Conservation (phyloP, 2,329 filamentous ascomycete species). For the Cladobotryum mycophilum region DNA sequence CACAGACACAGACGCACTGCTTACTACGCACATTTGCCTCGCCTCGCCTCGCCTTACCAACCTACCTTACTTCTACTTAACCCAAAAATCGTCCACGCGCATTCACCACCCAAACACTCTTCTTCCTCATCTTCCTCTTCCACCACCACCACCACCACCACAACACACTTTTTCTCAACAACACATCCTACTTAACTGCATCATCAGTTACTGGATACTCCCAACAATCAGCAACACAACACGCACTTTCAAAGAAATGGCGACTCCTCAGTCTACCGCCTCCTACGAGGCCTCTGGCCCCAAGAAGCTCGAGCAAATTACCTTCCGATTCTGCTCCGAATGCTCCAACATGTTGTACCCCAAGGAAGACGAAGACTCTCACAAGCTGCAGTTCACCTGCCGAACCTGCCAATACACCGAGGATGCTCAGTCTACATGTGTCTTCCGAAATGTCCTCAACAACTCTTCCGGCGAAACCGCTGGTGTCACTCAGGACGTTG, state of each 20-base stretch:
- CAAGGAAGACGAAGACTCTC: slow-evolving; percentile 80
- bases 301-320: slow-evolving; percentile 69
- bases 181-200: not conserved
- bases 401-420: slow-evolving; percentile 92
- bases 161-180: not conserved
- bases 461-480: slow-evolving; percentile 90
- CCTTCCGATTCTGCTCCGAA: slow-evolving; percentile 96
- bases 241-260: slow-evolving; percentile 36
- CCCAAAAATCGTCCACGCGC: no score
- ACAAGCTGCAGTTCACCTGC: slow-evolving; percentile 89
- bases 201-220: not conserved
- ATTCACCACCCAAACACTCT: no score
- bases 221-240: not conserved
- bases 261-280: slow-evolving; percentile 48
- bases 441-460: slow-evolving; percentile 91
- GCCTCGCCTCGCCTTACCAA: no score
- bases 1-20: no score
- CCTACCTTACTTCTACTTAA: no score
- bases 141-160: not conserved
- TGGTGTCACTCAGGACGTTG: slow-evolving; percentile 95
- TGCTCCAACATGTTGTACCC: slow-evolving; percentile 98
- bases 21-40: no score
- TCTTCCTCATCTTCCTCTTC: not conserved
- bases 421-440: slow-evolving; percentile 78
- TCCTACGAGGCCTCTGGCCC: slow-evolving; percentile 38